Evolutionary conservation across 2,329 filamentous ascomycete species (phyloP).

Genomic region (Colletotrichum karsti): DNA sequence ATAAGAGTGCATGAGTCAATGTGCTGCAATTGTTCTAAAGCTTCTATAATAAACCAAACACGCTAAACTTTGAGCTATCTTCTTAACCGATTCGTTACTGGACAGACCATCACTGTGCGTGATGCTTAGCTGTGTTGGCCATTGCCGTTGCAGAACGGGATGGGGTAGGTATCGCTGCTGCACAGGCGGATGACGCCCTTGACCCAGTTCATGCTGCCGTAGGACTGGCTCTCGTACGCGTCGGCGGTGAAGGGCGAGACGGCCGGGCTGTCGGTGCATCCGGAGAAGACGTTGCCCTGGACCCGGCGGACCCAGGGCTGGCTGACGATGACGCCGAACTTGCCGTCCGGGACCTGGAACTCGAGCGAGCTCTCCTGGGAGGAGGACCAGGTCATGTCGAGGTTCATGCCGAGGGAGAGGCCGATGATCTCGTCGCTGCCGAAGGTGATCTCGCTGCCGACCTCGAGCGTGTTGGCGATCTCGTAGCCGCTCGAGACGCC

Average conservation of each 20-base stretch:
- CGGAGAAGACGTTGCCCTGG: slow-evolving; percentile 41
- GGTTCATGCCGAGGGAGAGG: slow-evolving; percentile 32
- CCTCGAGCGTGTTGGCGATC: slow-evolving; percentile 40
- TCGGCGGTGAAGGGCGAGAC: slow-evolving; percentile 40
- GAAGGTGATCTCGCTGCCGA: slow-evolving; percentile 31
- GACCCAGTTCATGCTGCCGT: slow-evolving; percentile 44
- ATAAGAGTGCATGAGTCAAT: too few species aligned
- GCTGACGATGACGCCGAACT: slow-evolving; percentile 48
- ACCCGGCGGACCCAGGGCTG: slow-evolving; percentile 42
- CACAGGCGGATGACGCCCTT: slow-evolving; percentile 47
- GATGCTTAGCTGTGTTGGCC: slow-evolving; percentile 31
- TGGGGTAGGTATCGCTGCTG: slow-evolving; percentile 42
- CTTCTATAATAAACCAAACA: too few species aligned
- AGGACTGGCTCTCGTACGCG: slow-evolving; percentile 41
- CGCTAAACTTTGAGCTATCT: too few species aligned
- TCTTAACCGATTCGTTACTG: too few species aligned
- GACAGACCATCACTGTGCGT: too few species aligned
- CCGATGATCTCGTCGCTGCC: slow-evolving; percentile 30
- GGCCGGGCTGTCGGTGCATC: slow-evolving; percentile 40
- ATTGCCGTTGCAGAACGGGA: slow-evolving; percentile 46
- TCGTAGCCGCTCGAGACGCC: slow-evolving; percentile 40
- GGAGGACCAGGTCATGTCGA: slow-evolving; percentile 37
- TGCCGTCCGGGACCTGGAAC: slow-evolving; percentile 41
- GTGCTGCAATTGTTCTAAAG: too few species aligned
- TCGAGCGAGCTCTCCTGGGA: slow-evolving; percentile 38